Evolutionary conservation across 2,329 filamentous ascomycete genomes (phyloP).

Genomic region (Aspergillus vadensis): DNA sequence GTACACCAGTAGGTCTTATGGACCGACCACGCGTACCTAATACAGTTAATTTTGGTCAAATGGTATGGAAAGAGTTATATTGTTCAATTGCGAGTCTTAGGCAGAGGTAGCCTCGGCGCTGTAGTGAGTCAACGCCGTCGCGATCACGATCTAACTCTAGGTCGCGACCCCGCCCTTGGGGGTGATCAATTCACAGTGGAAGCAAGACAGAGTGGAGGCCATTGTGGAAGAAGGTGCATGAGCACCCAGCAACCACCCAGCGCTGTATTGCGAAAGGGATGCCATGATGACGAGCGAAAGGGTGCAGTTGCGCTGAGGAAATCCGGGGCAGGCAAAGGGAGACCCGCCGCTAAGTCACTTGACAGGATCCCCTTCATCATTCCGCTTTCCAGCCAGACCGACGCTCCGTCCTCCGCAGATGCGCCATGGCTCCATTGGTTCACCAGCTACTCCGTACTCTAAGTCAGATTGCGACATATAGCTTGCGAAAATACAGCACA

Average conservation of each 20-base stretch:
- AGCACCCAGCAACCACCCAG: constrained; percentile 18
- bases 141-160: constrained; percentile 23
- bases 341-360: constrained; percentile 5
- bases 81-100: not conserved
- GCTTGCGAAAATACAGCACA: not conserved
- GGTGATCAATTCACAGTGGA: constrained; percentile 21
- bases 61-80: not conserved
- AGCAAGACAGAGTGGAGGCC: constrained; percentile 6
- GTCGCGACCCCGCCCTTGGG: constrained; percentile 39
- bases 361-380: not conserved
- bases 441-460: not conserved
- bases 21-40: not conserved
- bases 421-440: not conserved
- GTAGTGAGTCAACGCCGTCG: constrained; percentile 23
- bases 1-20: not conserved
- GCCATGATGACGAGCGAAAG: constrained; percentile 27
- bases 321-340: constrained; percentile 2
- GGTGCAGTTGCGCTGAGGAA: constrained; percentile 6
- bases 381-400: not conserved
- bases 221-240: constrained; percentile 5
- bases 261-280: constrained; percentile 19
- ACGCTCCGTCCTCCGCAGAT: not conserved
- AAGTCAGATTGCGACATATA: not conserved
- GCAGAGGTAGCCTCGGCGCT: constrained; percentile 14
- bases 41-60: not conserved